Conservation (phyloP, 177 flowering plant species). For the Vitis hybrid region DNA sequence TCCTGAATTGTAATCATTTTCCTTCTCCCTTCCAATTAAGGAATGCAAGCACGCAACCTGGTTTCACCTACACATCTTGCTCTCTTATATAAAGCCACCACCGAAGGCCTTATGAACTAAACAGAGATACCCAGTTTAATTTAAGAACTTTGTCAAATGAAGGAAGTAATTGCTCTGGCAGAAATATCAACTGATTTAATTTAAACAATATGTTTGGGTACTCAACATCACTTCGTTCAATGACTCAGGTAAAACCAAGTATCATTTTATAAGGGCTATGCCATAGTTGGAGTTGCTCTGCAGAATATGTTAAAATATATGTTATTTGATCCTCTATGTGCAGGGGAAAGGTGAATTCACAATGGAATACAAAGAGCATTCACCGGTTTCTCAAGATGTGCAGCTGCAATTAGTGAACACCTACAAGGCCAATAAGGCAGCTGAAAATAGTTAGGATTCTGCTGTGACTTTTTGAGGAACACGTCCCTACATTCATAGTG, state of each 20-base stretch:
- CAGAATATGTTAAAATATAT: not conserved
- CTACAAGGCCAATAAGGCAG: slow-evolving; percentile 63
- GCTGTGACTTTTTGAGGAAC: not conserved
- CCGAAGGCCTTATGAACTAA: no score
- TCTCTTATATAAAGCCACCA: no score
- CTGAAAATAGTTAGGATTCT: slow-evolving; percentile 31
- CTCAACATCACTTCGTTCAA: slow-evolving; percentile 92
- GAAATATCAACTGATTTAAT: no score
- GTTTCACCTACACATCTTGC: no score
- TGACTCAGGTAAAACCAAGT: slow-evolving; percentile 78
- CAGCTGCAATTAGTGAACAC: slow-evolving; percentile 83
- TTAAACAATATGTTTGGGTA: slow-evolving; percentile 99
- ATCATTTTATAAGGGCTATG: no score
- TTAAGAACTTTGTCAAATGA: no score
- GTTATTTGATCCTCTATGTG: not conserved
- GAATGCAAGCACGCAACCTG: no score
- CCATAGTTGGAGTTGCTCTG: no score
- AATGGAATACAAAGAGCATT: slow-evolving; percentile 95
- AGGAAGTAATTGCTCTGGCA: no score
- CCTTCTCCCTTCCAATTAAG: no score
- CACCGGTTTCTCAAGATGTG: slow-evolving; percentile 77
- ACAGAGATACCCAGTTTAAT: no score
- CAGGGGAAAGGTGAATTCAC: slow-evolving; percentile 99
- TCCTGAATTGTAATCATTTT: not conserved
- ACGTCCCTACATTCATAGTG: no score